Percentiles rank a stretch among this genome's conserved stretches.
Evolutionary conservation across 441 rosid species (phyloP).

Genomic region (Adansonia gregorii): DNA sequence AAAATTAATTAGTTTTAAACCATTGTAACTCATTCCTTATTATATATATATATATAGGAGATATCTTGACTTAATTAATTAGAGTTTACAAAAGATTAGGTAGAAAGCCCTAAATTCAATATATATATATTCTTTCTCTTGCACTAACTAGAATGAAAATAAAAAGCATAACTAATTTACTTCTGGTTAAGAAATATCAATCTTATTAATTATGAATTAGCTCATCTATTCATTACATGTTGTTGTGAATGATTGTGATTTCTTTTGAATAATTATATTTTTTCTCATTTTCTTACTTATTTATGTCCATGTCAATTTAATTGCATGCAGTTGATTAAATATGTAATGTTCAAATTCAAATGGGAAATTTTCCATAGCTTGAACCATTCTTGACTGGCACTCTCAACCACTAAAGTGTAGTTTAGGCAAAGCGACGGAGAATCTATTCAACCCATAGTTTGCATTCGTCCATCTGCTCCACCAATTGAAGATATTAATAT

Average conservation of each 20-base stretch:
- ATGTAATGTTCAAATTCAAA: background rate
- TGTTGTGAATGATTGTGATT: background rate
- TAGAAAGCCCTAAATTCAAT: no score
- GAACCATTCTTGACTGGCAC: slow-evolving; percentile 4
- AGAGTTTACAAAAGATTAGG: no score
- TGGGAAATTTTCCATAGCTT: background rate
- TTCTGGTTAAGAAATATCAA: background rate
- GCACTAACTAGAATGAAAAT: no score
- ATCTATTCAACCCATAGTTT: background rate
- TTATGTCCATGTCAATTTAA: background rate
- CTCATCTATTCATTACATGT: background rate
- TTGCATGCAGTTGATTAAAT: background rate
- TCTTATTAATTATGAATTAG: background rate
- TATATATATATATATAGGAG: no score
- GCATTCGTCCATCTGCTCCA: background rate
- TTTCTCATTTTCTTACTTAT: background rate
- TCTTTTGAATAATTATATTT: slow-evolving; percentile 4
- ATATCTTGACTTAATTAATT: no score
- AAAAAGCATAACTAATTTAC: no score
- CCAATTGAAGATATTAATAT: background rate
- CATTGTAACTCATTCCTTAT: no score
- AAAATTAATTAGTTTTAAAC: no score
- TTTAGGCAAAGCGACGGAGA: background rate
- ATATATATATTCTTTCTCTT: no score
- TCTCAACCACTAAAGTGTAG: slow-evolving; percentile 4